Base-by-base conservation (phyloP, 257 asterid genomes). In the Nyctanthes arbortristis region DNA sequence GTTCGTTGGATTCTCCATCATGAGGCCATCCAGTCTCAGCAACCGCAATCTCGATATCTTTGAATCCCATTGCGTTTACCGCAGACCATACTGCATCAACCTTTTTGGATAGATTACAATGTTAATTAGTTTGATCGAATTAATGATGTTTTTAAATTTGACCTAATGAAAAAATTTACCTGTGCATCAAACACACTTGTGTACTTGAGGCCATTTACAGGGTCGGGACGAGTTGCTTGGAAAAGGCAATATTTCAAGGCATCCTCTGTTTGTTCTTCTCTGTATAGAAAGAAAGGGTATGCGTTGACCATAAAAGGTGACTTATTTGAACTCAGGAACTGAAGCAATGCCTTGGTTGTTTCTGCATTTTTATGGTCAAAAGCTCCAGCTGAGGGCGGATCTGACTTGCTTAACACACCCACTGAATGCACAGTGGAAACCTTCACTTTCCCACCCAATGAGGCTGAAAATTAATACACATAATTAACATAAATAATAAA, bases 21-120 rank as follows among this genome's bases (percentile, higher is more conserved):
- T 89, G 89, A 78, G 99, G 95, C 99, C 99, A 94, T 39, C 99
- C 99, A 20, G 99, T 94, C 93, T 94, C 97, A n/a, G 99, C 96
- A 35, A 91, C 95, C 56, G 85, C 99, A 66, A 94, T 89, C 82
- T 94, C 96, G 8, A 89, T 82, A 63, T 94, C 96, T 74, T 85
- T 77, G 57, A 84, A 91, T 68, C 97, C 99, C 70, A 78, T 66
- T 1, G 79, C 85, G 58, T 84, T 91, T 78, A 94, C 78, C 57
- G 97, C 99, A 28, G 99, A 91, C 81, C 78, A 74, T 54, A 91
- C 83, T 3, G 96, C 93, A 78, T 94, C 99, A 65, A 94, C 93
- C 98, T 93, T 68, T 68, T 60, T 9, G 3, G 72, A 75, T 12
- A 52, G 45, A 28, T 68, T 70, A 39, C 24, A 63, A 35, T 52